Evolutionary conservation across 106 monocot genomes (phyloP).

Genomic region (Vanilla planifolia): DNA sequence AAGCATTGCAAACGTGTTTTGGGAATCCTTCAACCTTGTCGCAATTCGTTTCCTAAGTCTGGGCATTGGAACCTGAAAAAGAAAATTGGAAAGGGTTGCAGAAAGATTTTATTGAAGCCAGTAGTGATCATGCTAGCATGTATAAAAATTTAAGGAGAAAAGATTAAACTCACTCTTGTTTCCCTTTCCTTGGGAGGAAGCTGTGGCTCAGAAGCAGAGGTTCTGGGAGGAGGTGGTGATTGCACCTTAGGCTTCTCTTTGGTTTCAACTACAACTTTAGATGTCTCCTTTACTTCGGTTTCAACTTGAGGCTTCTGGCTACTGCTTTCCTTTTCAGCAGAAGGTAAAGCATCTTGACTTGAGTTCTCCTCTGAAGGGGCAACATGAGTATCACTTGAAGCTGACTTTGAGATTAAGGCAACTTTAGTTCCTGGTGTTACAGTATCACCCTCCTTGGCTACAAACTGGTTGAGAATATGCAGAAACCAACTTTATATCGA

Average conservation of each 20-base stretch:
- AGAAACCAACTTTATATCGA: no score
- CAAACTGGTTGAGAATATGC: constrained; percentile 45
- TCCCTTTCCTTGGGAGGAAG: constrained; percentile 98
- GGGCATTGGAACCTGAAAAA: constrained; percentile 79
- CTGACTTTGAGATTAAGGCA: constrained; percentile 82
- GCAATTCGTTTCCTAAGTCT: constrained; percentile 83
- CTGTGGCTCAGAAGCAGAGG: constrained; percentile 69
- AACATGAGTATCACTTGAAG: constrained; percentile 57
- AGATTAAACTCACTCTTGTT: constrained; percentile 54
- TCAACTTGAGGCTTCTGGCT: constrained; percentile 30
- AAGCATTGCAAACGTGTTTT: constrained; percentile 91
- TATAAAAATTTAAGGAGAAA: neutral
- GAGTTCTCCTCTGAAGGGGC: constrained; percentile 82
- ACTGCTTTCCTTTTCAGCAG: constrained; percentile 16
- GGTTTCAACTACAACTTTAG: constrained; percentile 36
- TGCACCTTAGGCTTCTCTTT: constrained; percentile 40
- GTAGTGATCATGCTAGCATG: neutral
- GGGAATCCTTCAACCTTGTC: constrained; percentile 92
- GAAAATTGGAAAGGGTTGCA: neutral
- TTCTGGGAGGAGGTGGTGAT: constrained; percentile 38
- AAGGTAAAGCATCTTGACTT: constrained; percentile 19
- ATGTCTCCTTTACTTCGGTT: constrained; percentile 14
- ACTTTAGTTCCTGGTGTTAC: constrained; percentile 91
- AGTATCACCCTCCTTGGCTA: constrained; percentile 86
- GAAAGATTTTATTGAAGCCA: neutral